These are phyloP conservation scores for Penicillium soppii DNA, from an alignment of 495 filamentous ascomycete genomes.

Conservation along the genomic window DNA sequence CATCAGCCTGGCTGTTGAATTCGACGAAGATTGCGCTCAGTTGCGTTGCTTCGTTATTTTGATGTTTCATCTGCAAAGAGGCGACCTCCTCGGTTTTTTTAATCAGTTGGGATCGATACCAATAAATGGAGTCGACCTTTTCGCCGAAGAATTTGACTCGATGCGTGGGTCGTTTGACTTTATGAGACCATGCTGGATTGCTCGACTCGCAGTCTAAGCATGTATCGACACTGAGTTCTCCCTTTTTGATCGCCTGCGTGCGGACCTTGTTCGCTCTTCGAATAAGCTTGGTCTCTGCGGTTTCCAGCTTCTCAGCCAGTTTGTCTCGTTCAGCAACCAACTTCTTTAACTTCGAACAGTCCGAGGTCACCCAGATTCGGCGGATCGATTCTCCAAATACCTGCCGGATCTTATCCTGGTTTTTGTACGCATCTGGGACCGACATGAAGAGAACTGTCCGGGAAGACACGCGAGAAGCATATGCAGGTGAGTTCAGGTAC, in stretches of 20 bases:
- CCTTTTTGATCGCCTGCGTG: constrained; percentile 41
- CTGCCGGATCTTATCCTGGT: constrained; percentile 54
- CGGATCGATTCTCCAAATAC: constrained; percentile 60
- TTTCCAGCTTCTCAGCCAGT: constrained; percentile 59
- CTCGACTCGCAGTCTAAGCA: constrained; percentile 45
- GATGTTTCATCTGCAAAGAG: constrained; percentile 56
- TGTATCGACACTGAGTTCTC: constrained; percentile 20
- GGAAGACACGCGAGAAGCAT: constrained; percentile 63
- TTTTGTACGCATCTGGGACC: constrained; percentile 58
- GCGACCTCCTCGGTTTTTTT: constrained; percentile 69
- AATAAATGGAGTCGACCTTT: constrained; percentile 86
- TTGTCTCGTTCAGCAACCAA: constrained; percentile 60
- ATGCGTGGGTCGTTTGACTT: constrained; percentile 54
- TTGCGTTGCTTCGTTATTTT: constrained; percentile 42
- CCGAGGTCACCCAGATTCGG: constrained; percentile 61
- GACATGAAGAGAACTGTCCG: constrained; percentile 70
- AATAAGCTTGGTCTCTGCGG: constrained; percentile 65
- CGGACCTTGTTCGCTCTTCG: constrained; percentile 55
- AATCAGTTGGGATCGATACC: constrained; percentile 70
- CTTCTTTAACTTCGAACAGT: constrained; percentile 54
- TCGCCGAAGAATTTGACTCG: constrained; percentile 53
- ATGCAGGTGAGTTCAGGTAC: constrained; percentile 67
- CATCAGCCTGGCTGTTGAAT: constrained; percentile 73
- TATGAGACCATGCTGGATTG: constrained; percentile 44
- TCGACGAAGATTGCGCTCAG: constrained; percentile 81